Conservation (phyloP, 306 rosid genomes). For the Dalbergia cochinchinensis region DNA sequence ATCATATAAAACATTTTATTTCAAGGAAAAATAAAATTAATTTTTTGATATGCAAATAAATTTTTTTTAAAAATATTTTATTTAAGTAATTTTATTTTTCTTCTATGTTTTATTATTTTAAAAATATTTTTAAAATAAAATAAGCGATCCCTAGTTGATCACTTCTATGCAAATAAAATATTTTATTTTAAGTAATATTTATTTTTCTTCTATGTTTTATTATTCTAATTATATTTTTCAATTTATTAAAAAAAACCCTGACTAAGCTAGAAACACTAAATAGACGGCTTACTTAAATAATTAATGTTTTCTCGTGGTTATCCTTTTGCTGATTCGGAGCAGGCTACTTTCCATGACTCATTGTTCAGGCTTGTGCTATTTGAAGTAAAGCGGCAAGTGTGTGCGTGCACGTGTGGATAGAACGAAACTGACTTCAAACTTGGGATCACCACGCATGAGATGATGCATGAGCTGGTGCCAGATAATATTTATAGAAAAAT, state of each 20-base stretch:
- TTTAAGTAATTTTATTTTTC: background rate
- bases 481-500: background rate
- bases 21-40: background rate
- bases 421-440: conserved; percentile 36
- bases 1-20: background rate
- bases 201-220: background rate
- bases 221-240: background rate
- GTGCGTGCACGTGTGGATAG: conserved; percentile 33
- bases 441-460: conserved; percentile 14
- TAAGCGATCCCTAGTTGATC: no score
- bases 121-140: background rate
- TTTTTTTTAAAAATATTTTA: background rate
- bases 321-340: conserved; percentile 16
- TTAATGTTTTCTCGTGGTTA: background rate
- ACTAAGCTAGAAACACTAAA: conserved; percentile 25
- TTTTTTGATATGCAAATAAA: no score
- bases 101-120: background rate
- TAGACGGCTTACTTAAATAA: background rate
- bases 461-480: conserved; percentile 32
- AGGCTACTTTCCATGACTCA: conserved; percentile 14
- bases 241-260: background rate
- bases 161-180: no score
- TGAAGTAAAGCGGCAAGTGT: conserved; percentile 22
- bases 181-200: background rate
- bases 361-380: background rate